Conservation (phyloP, 192 early-diverging fungal genomes). For the Linnemannia elongata region DNA sequence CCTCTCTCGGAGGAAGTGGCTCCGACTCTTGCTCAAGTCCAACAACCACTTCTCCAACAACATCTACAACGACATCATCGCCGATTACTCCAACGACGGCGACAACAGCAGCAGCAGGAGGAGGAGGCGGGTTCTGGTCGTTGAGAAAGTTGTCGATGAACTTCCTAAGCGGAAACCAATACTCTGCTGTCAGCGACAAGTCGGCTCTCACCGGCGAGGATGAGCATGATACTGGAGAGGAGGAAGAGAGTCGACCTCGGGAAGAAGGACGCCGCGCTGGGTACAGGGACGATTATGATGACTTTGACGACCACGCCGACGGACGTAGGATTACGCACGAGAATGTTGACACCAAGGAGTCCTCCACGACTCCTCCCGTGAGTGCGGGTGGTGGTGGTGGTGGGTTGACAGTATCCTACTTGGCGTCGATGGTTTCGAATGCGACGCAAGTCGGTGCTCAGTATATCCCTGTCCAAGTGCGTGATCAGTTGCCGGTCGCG, state of each 20-base stretch:
- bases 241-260: not conserved
- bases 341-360: not conserved
- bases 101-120: no score
- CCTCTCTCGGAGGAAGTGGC: constrained; percentile 3
- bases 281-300: not conserved
- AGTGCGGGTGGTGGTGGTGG: not conserved
- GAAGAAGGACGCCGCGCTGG: not conserved
- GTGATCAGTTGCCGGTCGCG: constrained; percentile 19
- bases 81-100: no score
- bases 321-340: not conserved
- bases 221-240: not conserved
- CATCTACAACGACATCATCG: not conserved
- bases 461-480: constrained; percentile 11
- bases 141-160: constrained; percentile 34
- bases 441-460: constrained; percentile 19
- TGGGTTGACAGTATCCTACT: not conserved
- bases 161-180: constrained; percentile 36
- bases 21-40: not conserved
- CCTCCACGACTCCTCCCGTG: no score
- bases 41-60: not conserved
- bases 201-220: not conserved
- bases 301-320: not conserved
- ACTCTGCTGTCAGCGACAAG: constrained; percentile 1
- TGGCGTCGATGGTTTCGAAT: constrained; percentile 17
- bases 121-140: constrained; percentile 29